These are phyloP conservation scores for Blastosporella zonata DNA, from an alignment of 1,284 basidiomycete genomes.

Conservation along the genomic window DNA sequence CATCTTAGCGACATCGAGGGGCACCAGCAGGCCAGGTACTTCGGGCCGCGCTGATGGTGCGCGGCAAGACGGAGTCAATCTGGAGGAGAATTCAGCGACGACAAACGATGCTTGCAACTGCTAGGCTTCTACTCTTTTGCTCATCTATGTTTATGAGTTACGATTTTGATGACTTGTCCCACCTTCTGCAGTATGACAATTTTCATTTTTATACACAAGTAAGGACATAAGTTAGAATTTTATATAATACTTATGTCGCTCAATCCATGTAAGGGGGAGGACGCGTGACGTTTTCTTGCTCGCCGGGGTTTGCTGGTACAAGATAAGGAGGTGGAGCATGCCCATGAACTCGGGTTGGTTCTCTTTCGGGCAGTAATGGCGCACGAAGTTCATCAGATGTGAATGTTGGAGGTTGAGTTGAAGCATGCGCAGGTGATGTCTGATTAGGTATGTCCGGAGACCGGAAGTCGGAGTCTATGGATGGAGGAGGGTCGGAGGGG, in stretches of 20 bases:
- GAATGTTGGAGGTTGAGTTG: constrained; percentile 26
- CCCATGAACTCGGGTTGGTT: constrained; percentile 36
- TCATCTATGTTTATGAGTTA: constrained; percentile 20
- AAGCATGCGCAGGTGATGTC: constrained; percentile 35
- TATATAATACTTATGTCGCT: constrained; percentile 11
- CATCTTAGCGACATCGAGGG: constrained; percentile 77
- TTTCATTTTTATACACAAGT: constrained; percentile 10
- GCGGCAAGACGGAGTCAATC: constrained; percentile 65
- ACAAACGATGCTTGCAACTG: constrained; percentile 81
- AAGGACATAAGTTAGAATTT: constrained; percentile 5
- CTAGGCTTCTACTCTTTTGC: constrained; percentile 26
- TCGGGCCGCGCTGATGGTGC: constrained; percentile 51
- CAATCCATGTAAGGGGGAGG: constrained; percentile 60
- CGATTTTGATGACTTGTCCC: constrained; percentile 21
- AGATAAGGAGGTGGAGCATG: constrained; percentile 64
- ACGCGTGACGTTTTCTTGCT: constrained; percentile 45
- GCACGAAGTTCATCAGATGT: constrained; percentile 25
- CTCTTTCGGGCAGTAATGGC: constrained; percentile 29
- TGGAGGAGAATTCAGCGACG: constrained; percentile 68
- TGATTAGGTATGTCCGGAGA: constrained; percentile 47
- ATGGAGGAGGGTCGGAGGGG: constrained; percentile 79
- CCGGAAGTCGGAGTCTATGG: constrained; percentile 76
- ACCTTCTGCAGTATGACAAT: constrained; percentile 11
- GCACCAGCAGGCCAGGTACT: constrained; percentile 59
- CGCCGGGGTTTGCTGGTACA: constrained; percentile 43